phyloP scores from a whole-genome alignment of 2,329 filamentous ascomycete genomes.

The Saccharata proteae region DNA sequence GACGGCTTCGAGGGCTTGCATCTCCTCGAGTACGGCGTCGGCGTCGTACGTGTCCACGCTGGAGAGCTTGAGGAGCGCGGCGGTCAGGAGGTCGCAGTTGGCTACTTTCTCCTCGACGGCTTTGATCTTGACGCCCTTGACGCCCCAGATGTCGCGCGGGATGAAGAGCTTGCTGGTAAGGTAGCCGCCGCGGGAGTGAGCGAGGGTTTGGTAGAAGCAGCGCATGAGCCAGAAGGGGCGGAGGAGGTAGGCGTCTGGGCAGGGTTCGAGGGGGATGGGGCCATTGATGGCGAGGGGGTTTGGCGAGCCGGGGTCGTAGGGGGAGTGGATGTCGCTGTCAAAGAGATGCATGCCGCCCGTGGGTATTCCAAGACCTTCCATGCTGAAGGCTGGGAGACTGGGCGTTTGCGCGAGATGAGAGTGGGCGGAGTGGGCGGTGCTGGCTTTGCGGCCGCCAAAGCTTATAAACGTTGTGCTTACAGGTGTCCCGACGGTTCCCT shows the following conservation, averaged over 20 bases:
- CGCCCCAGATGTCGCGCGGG: constrained; percentile 83
- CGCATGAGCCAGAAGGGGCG: constrained; percentile 98
- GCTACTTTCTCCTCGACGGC: constrained; percentile 86
- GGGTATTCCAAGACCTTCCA: constrained; percentile 41
- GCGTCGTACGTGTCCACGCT: constrained; percentile 82
- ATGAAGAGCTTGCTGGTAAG: constrained; percentile 85
- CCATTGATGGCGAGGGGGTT: constrained; percentile 50
- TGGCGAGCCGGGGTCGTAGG: constrained; percentile 50
- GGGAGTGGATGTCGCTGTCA: constrained; percentile 67
- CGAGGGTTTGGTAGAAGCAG: constrained; percentile 81
- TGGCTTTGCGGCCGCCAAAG: constrained; percentile 31
- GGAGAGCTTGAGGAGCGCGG: constrained; percentile 71
- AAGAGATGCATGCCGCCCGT: constrained; percentile 68
- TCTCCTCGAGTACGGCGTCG: constrained; percentile 83
- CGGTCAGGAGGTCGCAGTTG: constrained; percentile 82
- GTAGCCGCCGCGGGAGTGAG: constrained; percentile 84
- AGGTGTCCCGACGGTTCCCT: constrained; percentile 63
- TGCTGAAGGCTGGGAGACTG: constrained; percentile 48
- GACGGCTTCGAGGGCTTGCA: constrained; percentile 76
- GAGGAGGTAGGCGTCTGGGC: constrained; percentile 77
- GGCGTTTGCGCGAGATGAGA: constrained; percentile 62
- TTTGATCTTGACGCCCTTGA: constrained; percentile 87
- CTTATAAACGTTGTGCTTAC: constrained; percentile 54
- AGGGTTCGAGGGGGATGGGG: constrained; percentile 75
- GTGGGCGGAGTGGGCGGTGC: constrained; percentile 43